These are phyloP conservation scores for Sungouiozyma ichnusensis DNA, from an alignment of 805 yeast genomes.

Conservation along the genomic window DNA sequence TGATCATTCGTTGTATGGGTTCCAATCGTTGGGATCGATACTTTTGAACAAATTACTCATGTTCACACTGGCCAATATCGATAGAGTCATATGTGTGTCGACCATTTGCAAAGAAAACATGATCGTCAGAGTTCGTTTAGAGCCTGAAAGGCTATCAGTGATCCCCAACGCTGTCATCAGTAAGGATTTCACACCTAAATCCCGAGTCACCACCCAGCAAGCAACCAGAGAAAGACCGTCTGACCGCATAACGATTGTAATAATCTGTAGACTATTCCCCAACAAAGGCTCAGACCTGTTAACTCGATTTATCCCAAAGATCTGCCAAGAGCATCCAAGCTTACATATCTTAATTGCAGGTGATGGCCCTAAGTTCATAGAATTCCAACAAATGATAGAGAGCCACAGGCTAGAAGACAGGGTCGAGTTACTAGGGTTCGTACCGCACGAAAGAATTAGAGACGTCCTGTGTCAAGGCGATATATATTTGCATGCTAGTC, in stretches of 20 bases:
- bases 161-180: conserved; percentile 94
- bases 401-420: conserved; percentile 74
- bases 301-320: conserved; percentile 72
- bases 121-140: conserved; percentile 72
- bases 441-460: conserved; percentile 85
- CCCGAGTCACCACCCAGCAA: conserved; percentile 2
- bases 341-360: conserved; percentile 87
- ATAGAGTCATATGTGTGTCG: conserved; percentile 92
- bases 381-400: conserved; percentile 92
- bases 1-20: conserved; percentile 93
- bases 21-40: conserved; percentile 74
- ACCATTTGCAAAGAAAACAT: conserved; percentile 96
- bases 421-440: conserved; percentile 75
- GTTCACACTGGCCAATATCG: conserved; percentile 76
- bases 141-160: conserved; percentile 71
- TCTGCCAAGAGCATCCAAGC: conserved; percentile 51
- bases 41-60: conserved; percentile 78
- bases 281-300: conserved; percentile 92
- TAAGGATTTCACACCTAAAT: conserved; percentile 56
- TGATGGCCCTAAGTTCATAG: conserved; percentile 91
- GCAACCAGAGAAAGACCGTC: conserved; percentile 9
- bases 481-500: conserved; percentile 83
- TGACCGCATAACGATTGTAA: conserved; percentile 69
- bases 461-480: conserved; percentile 91
- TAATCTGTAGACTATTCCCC: conserved; percentile 84